A percentile compares a stretch with the other conserved stretches of the same genome.
phyloP scores from a whole-genome alignment of 345 rosid genomes.

The Iberis pinnata region DNA sequence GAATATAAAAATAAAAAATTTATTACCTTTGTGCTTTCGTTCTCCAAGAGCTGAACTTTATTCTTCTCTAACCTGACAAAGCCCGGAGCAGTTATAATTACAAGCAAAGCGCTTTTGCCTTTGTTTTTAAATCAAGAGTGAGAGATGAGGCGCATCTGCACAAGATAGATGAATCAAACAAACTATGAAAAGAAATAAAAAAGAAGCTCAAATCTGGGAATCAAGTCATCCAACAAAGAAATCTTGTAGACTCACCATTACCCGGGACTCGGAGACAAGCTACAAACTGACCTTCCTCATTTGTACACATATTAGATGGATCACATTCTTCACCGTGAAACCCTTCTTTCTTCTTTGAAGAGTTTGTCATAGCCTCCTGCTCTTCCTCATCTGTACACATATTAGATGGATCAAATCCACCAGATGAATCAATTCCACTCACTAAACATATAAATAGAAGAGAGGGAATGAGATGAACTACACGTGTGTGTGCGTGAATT shows the following conservation, averaged over 20 bases:
- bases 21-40: conserved; percentile 47
- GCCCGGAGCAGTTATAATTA: conserved; percentile 54
- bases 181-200: neutral
- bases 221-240: neutral
- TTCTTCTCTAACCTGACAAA: conserved; percentile 41
- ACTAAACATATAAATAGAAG: too few species aligned
- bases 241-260: conserved; percentile 42
- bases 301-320: too few species aligned
- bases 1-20: too few species aligned
- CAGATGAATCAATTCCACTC: too few species aligned
- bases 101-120: conserved; percentile 40
- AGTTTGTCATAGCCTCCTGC: neutral
- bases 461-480: too few species aligned
- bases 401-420: too few species aligned
- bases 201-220: neutral
- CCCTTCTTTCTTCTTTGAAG: conserved; percentile 29
- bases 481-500: too few species aligned
- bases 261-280: too few species aligned
- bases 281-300: conserved; percentile 34
- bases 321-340: conserved; percentile 56
- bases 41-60: conserved; percentile 42
- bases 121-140: conserved; percentile 65
- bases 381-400: too few species aligned
- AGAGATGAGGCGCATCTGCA: conserved; percentile 62
- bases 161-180: too few species aligned